phyloP scores from a whole-genome alignment of 371 early-diverging fungal species.

The Actinomucor elegans region DNA sequence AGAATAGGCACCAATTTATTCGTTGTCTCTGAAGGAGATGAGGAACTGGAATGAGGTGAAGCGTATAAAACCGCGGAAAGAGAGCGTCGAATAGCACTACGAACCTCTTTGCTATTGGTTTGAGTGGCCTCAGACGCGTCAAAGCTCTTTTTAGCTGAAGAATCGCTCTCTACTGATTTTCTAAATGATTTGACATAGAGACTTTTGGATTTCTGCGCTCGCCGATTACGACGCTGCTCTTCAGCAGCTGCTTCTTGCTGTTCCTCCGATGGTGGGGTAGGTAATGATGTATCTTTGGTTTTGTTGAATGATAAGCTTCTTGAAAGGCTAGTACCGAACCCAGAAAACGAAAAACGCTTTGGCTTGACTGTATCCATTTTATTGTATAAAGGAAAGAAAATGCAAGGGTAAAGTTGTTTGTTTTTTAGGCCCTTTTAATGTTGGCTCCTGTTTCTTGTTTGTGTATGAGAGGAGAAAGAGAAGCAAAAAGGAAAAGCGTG shows the following conservation, averaged over 20 bases:
- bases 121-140: slow-evolving; percentile 34
- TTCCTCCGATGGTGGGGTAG: background rate
- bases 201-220: slow-evolving; percentile 39
- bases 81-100: slow-evolving; percentile 36
- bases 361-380: slow-evolving; percentile 19
- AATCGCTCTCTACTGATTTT: slow-evolving; percentile 1
- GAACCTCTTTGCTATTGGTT: slow-evolving; percentile 30
- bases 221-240: slow-evolving; percentile 9
- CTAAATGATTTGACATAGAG: slow-evolving; percentile 37
- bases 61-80: slow-evolving; percentile 42
- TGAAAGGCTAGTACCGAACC: slow-evolving; percentile 22
- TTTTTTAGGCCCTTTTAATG: background rate
- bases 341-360: slow-evolving; percentile 43
- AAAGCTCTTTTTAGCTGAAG: slow-evolving; percentile 9
- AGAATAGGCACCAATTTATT: slow-evolving; percentile 35
- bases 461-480: background rate
- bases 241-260: background rate
- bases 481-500: background rate
- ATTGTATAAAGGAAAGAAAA: background rate
- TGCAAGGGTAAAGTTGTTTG: background rate
- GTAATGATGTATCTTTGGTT: background rate
- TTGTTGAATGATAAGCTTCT: slow-evolving; percentile 17
- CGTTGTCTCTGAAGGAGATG: background rate
- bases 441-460: background rate
- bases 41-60: slow-evolving; percentile 27